These are phyloP conservation scores for Phylloporus arenicola DNA, from an alignment of 768 basidiomycete species.

Conservation along the genomic window DNA sequence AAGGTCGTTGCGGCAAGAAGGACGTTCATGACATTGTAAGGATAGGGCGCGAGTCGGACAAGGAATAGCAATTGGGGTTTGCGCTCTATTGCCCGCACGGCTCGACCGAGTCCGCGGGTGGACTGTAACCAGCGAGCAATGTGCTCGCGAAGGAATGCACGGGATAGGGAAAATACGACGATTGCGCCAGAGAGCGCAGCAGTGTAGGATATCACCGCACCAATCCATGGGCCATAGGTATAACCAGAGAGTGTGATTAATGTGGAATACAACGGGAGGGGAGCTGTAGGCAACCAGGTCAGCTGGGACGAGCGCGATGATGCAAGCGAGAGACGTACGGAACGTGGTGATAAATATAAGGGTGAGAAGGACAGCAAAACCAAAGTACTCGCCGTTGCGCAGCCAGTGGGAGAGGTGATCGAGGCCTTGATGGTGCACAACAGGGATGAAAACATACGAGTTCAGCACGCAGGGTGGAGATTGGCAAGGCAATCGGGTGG, in stretches of 20 bases:
- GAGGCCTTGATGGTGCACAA: conserved; percentile 47
- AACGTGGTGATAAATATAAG: conserved; percentile 86
- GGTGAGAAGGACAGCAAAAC: conserved; percentile 72
- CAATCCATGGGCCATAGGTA: conserved; percentile 79
- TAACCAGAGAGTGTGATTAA: conserved; percentile 90
- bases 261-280: conserved; percentile 88
- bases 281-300: conserved; percentile 45
- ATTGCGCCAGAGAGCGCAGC: conserved; percentile 84
- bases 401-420: conserved; percentile 80
- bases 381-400: conserved; percentile 62
- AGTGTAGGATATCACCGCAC: conserved; percentile 81
- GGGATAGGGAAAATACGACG: conserved; percentile 75
- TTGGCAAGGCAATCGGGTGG: not conserved
- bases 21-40: conserved; percentile 94
- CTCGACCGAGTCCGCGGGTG: conserved; percentile 67
- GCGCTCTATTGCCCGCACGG: conserved; percentile 82
- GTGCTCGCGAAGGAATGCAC: conserved; percentile 61
- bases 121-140: conserved; percentile 72
- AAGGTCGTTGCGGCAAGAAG: conserved; percentile 83
- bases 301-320: conserved; percentile 8
- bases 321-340: conserved; percentile 47
- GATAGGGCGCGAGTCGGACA: conserved; percentile 88
- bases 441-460: not conserved
- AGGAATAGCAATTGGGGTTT: conserved; percentile 85
- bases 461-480: not conserved